Base-by-base conservation (phyloP, 2,329 filamentous ascomycete species). In the Sporothrix pallida region DNA sequence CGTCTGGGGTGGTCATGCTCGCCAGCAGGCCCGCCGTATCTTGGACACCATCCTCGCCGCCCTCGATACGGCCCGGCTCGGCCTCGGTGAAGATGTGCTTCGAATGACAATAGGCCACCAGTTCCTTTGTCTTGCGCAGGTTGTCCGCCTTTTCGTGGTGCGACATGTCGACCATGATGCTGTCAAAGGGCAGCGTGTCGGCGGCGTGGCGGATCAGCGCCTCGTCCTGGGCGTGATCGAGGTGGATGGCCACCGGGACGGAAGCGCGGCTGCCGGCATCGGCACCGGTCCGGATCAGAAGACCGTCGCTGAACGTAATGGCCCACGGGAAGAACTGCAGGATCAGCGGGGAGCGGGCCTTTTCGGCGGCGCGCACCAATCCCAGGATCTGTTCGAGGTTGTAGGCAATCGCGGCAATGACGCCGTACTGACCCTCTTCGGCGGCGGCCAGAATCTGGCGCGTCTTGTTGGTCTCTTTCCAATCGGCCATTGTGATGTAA, bases 141-240 rank as follows among this genome's bases (percentile, higher is more conserved):
- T 93, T 93, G 82, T 93, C 90, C 72, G 86, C 89, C 77, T 89
- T 90, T 77, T 92, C 90, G 78, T 91, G 89, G 79, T 93, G 91
- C 74, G 86, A 89, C 91, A 93, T 93, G 81, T 93, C 92, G 0
- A 93, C 88, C 91, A 93, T 93, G 79, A 93, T 92, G 72, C 85
- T 87, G 79, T 93, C 91, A 76, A 93, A 93, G 0, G 84, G 85
- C 54, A 89, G 82, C 1, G 84, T 82, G 75, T 87, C 84, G 0
- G 88, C 88, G 0, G 89, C 89, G 0, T 82, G 82, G 6, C 86
- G 85, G 75, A 92, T 89, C 60, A 89, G 85, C 73, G 86, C 86
- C 42, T 87, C 86, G 6, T 85, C 86, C 78, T 91, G 90, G 7
- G 89, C 89, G 80, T 92, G 90, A 82, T 92, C 90, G 78, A 92